These are phyloP conservation scores for Xylaria curta DNA, from an alignment of 495 filamentous ascomycete genomes.

Conservation along the genomic window DNA sequence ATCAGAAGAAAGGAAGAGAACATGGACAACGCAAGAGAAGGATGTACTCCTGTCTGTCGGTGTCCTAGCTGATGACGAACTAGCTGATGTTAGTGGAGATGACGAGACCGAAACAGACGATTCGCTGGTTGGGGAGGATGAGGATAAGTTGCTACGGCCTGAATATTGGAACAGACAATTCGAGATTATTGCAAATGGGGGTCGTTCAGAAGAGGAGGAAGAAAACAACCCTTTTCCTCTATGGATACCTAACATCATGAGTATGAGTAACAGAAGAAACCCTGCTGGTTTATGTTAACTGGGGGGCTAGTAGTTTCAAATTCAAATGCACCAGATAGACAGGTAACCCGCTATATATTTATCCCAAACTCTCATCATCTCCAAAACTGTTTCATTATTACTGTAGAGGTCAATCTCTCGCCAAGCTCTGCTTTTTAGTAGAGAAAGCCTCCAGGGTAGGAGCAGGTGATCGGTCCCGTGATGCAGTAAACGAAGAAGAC, in stretches of 20 bases:
- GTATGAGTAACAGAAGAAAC: no score
- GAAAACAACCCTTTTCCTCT: neutral
- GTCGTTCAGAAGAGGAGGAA: neutral
- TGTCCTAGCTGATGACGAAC: neutral
- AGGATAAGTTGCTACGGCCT: neutral
- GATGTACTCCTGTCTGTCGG: neutral
- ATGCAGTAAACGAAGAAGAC: neutral
- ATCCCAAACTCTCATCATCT: no score
- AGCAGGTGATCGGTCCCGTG: neutral
- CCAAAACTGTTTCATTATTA: no score
- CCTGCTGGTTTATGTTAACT: no score
- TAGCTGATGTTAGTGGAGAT: neutral
- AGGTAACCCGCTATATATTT: neutral
- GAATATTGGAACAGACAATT: constrained; percentile 6
- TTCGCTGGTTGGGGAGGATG: neutral
- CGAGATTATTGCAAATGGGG: constrained; percentile 10
- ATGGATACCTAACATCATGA: no score
- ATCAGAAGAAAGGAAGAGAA: neutral
- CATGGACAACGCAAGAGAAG: neutral
- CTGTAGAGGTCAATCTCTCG: no score
- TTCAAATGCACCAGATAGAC: neutral
- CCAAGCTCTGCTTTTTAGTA: neutral
- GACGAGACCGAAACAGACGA: neutral
- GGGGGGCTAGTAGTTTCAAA: no score
- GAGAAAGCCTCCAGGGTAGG: neutral